Conservation (phyloP, 495 filamentous ascomycete genomes). For the Xylaria castorea region DNA sequence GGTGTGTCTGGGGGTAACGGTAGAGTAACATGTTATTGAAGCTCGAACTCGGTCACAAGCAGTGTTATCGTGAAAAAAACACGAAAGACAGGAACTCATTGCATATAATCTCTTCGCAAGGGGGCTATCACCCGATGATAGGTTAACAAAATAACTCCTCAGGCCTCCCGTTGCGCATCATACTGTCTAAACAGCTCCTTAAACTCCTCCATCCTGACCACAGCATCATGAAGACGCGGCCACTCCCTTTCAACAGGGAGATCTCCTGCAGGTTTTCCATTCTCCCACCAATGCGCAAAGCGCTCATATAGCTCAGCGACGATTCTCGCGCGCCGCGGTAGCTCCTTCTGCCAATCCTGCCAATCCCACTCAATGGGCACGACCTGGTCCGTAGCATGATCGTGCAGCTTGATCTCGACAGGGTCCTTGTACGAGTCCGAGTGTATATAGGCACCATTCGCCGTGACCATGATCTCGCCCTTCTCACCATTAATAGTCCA, state of each 20-base stretch:
- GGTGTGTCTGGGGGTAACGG: neutral
- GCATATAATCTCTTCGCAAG: neutral
- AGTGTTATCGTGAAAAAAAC: neutral
- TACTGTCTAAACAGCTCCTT: conserved; percentile 52
- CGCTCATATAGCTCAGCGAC: conserved; percentile 59
- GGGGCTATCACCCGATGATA: neutral
- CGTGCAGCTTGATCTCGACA: conserved; percentile 51
- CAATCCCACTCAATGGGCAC: conserved; percentile 52
- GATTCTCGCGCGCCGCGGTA: conserved; percentile 47
- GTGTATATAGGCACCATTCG: conserved; percentile 44
- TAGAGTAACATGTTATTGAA: neutral
- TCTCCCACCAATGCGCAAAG: conserved; percentile 44
- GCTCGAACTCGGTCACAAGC: neutral
- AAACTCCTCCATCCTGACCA: conserved; percentile 42
- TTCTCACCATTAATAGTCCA: conserved; percentile 64
- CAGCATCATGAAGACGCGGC: conserved; percentile 34
- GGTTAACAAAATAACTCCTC: neutral
- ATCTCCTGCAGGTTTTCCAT: conserved; percentile 20
- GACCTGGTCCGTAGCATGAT: conserved; percentile 49
- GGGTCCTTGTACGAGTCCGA: conserved; percentile 41
- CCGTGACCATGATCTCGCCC: conserved; percentile 60
- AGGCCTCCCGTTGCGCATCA: conserved; percentile 28
- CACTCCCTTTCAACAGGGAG: conserved; percentile 35
- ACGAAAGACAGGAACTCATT: neutral
- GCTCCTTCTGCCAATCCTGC: conserved; percentile 48